Evolutionary conservation across 768 basidiomycete species (phyloP).

Genomic region (Pulveroboletus sp.): DNA sequence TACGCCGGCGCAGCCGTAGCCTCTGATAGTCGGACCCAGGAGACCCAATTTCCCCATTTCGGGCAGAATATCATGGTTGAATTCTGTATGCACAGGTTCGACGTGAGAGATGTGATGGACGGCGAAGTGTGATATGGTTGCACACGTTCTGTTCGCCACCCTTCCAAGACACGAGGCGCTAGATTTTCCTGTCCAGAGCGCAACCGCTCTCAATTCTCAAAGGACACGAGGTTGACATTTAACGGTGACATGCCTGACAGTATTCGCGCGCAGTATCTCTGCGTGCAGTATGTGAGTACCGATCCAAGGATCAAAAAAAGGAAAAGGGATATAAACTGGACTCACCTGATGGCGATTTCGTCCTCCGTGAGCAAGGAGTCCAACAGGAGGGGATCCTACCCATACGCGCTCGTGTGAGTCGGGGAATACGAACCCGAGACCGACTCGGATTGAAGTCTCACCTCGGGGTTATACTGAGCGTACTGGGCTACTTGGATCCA

Average conservation of each 20-base stretch:
- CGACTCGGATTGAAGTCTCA: constrained; percentile 6
- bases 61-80: constrained; percentile 68
- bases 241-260: constrained; percentile 58
- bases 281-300: constrained; percentile 2
- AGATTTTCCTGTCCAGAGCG: constrained; percentile 62
- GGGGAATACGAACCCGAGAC: neutral
- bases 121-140: neutral
- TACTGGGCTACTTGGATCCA: constrained; percentile 15
- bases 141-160: constrained; percentile 83
- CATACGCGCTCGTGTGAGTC: constrained; percentile 3
- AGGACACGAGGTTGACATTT: neutral
- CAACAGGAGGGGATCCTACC: constrained; percentile 77
- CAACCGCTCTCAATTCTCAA: neutral
- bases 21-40: constrained; percentile 87
- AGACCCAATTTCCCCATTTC: constrained; percentile 94
- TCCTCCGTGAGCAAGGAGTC: constrained; percentile 84
- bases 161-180: constrained; percentile 82
- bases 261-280: constrained; percentile 79
- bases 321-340: constrained; percentile 9
- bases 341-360: constrained; percentile 81
- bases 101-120: neutral
- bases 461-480: constrained; percentile 20
- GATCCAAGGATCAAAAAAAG: neutral
- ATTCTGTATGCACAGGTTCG: constrained; percentile 45
- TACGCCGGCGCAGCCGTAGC: constrained; percentile 91